Conservation (phyloP, 352 stramenopile species). For the Ophiocytium majus region DNA sequence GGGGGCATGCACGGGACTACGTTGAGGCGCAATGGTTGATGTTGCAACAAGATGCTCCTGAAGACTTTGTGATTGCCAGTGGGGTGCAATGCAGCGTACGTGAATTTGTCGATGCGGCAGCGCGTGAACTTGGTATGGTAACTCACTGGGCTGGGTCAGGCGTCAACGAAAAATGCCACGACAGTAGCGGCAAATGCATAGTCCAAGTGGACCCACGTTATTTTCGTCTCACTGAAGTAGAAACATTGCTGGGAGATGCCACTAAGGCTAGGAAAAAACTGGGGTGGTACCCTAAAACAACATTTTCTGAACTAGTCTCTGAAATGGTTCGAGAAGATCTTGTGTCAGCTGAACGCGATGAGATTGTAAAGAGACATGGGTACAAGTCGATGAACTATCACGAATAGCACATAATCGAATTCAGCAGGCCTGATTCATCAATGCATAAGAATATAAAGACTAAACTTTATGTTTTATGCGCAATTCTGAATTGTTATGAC, state of each 20-base stretch:
- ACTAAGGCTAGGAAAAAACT: constrained; percentile 82
- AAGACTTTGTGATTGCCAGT: not conserved
- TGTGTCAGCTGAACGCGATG: not conserved
- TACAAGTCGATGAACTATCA: too few relatives aligned
- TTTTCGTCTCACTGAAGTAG: constrained; percentile 96
- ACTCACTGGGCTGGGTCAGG: constrained; percentile 86
- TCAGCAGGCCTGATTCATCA: too few relatives aligned
- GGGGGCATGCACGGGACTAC: constrained; percentile 5
- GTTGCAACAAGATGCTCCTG: constrained; percentile 6
- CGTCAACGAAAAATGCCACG: constrained; percentile 74
- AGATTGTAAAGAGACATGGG: too few relatives aligned
- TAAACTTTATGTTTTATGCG: too few relatives aligned
- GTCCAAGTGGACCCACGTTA: constrained; percentile 93
- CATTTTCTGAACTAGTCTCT: constrained; percentile 84
- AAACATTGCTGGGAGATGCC: constrained; percentile 75
- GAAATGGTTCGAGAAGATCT: constrained; percentile 93
- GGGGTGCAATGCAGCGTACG: not conserved
- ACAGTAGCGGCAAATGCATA: constrained; percentile 62
- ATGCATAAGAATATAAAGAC: too few relatives aligned
- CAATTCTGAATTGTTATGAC: too few relatives aligned
- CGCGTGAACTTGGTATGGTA: constrained; percentile 75
- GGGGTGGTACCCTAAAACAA: constrained; percentile 82
- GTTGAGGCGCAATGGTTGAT: not conserved
- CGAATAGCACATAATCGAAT: too few relatives aligned
- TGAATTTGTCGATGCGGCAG: constrained; percentile 60